phyloP scores from a whole-genome alignment of 768 basidiomycete species.

The Lactarius pseudohatsudake region DNA sequence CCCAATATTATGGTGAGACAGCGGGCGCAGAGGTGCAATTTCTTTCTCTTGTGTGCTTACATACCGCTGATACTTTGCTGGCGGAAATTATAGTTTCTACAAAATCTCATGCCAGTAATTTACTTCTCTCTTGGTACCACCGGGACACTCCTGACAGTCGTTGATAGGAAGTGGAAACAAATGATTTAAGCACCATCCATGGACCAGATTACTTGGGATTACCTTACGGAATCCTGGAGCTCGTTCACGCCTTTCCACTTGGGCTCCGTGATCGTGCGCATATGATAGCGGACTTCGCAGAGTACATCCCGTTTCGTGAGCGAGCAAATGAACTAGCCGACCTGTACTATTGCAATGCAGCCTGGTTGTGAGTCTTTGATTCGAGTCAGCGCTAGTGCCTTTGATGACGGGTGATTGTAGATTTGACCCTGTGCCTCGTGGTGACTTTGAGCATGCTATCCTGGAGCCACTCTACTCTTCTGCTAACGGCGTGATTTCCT shows the following conservation, averaged over 20 bases:
- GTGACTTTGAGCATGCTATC: constrained; percentile 44
- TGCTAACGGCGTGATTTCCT: constrained; percentile 35
- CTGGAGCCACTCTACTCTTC: constrained; percentile 45
- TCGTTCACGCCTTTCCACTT: constrained; percentile 51
- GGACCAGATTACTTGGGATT: constrained; percentile 38
- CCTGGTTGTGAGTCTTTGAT: constrained; percentile 47
- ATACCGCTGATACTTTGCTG: constrained; percentile 1
- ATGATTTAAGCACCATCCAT: constrained; percentile 11
- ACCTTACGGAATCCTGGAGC: constrained; percentile 44
- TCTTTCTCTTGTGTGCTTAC: background rate
- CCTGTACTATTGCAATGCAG: constrained; percentile 45
- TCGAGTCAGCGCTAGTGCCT: background rate
- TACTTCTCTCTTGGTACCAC: background rate
- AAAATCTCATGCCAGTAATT: constrained; percentile 27
- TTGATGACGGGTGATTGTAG: constrained; percentile 33
- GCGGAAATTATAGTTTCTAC: constrained; percentile 30
- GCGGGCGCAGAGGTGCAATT: constrained; percentile 50
- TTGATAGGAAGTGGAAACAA: constrained; percentile 17
- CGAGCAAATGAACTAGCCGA: constrained; percentile 42
- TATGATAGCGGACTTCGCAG: constrained; percentile 39
- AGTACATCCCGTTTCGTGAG: constrained; percentile 43
- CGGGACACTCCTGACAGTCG: background rate
- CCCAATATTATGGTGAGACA: constrained; percentile 50
- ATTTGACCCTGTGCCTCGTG: constrained; percentile 45
- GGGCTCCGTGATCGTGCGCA: constrained; percentile 44